phyloP scores from a whole-genome alignment of 805 yeast species.

The Candida orba region DNA sequence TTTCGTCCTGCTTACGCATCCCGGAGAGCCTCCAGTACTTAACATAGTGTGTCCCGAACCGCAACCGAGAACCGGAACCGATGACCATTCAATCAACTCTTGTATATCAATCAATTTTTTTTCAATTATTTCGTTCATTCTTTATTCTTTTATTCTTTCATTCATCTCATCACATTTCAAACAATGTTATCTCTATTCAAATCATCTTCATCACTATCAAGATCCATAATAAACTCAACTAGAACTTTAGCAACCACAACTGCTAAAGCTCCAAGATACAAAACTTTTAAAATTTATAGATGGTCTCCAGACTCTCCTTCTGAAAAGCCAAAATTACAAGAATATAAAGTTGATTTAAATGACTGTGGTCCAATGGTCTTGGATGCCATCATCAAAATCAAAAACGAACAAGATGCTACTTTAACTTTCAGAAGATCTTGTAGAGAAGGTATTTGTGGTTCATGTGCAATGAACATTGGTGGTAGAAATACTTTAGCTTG shows the following conservation, averaged over 20 bases:
- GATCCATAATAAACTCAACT: conserved; percentile 6
- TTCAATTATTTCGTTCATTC: too few relatives aligned
- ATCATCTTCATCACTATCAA: conserved; percentile 1
- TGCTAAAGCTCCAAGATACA: conserved; percentile 49
- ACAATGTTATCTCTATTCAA: not conserved
- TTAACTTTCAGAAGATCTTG: conserved; percentile 96
- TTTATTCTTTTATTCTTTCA: too few relatives aligned
- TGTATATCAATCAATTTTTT: not conserved
- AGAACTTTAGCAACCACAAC: conserved; percentile 41
- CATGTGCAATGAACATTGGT: conserved; percentile 99
- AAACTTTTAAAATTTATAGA: conserved; percentile 89
- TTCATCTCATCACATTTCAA: too few relatives aligned
- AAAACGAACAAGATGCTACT: conserved; percentile 94
- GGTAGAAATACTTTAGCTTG: conserved; percentile 97
- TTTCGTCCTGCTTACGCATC: conserved; percentile 9
- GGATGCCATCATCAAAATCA: conserved; percentile 90
- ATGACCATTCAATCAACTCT: conserved; percentile 7
- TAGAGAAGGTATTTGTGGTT: conserved; percentile 99
- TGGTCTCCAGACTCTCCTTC: conserved; percentile 98
- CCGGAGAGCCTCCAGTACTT: conserved; percentile 10
- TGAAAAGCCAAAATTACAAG: conserved; percentile 79
- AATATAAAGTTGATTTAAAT: conserved; percentile 79
- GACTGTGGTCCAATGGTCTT: conserved; percentile 96
- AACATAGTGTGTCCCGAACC: conserved; percentile 7
- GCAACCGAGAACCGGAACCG: conserved; percentile 12